Conservation (phyloP, 805 yeast species). For the Metschnikowia anglica region DNA sequence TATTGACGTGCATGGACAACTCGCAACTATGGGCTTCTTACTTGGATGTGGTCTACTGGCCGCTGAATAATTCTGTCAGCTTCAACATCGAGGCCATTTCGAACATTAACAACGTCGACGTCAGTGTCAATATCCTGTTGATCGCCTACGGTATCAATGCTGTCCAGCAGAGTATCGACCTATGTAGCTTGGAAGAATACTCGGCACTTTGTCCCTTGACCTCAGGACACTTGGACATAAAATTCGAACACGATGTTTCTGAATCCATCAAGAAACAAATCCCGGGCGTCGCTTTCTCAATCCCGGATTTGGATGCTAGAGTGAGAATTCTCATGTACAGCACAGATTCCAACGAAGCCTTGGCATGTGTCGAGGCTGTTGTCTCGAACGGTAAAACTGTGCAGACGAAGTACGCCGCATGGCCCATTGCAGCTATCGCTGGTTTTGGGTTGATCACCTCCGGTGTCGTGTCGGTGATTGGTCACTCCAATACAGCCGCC, state of each 20-base stretch:
- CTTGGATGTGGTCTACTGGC: constrained; percentile 74
- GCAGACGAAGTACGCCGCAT: constrained; percentile 73
- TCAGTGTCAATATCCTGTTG: constrained; percentile 62
- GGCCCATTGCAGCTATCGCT: constrained; percentile 94
- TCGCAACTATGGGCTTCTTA: constrained; percentile 83
- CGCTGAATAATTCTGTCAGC: constrained; percentile 58
- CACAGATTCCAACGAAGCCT: constrained; percentile 40
- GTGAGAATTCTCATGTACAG: constrained; percentile 66
- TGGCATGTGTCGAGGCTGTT: constrained; percentile 92
- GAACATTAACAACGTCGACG: constrained; percentile 63
- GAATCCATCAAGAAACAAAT: constrained; percentile 47
- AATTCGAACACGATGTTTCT: constrained; percentile 47
- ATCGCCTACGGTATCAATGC: constrained; percentile 80
- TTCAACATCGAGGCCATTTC: constrained; percentile 78
- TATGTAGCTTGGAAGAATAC: constrained; percentile 57
- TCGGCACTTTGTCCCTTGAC: constrained; percentile 70
- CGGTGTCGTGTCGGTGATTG: constrained; percentile 80
- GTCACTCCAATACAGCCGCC: constrained; percentile 90
- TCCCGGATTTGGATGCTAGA: constrained; percentile 93
- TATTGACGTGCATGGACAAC: constrained; percentile 88
- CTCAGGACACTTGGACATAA: constrained; percentile 81
- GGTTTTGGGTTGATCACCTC: constrained; percentile 86
- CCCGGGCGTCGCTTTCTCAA: constrained; percentile 82
- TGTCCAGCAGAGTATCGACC: constrained; percentile 51
- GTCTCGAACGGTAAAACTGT: constrained; percentile 90